phyloP scores from a whole-genome alignment of 1,284 basidiomycete genomes.

The Anthracocystis setariae region DNA sequence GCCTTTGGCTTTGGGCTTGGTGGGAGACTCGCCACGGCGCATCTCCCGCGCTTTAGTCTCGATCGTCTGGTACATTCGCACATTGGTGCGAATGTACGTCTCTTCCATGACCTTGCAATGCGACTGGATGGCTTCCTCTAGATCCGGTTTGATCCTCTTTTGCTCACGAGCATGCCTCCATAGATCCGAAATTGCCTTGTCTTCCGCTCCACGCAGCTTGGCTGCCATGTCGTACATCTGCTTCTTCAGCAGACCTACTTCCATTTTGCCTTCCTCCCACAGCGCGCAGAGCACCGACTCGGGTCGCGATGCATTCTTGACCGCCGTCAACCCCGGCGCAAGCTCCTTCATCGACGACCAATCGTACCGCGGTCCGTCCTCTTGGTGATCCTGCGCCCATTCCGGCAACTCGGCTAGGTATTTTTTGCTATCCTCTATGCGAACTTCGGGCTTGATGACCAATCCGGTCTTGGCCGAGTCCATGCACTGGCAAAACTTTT shows the following conservation, averaged over 20 bases:
- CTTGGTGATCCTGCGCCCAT: constrained; percentile 22
- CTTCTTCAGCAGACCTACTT: constrained; percentile 16
- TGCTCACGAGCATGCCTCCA: constrained; percentile 23
- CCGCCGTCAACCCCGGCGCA: neutral
- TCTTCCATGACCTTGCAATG: constrained; percentile 31
- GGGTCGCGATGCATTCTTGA: constrained; percentile 17
- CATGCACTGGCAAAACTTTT: constrained; percentile 48
- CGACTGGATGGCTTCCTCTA: constrained; percentile 8
- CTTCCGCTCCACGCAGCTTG: constrained; percentile 23
- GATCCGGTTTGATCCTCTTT: constrained; percentile 7
- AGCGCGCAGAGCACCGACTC: constrained; percentile 35
- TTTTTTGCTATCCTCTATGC: constrained; percentile 24
- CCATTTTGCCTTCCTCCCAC: constrained; percentile 25
- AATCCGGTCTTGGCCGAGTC: constrained; percentile 40
- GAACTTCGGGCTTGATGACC: constrained; percentile 23
- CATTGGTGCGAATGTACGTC: constrained; percentile 21
- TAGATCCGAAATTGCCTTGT: constrained; percentile 22
- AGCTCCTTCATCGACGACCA: constrained; percentile 15
- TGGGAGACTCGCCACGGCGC: neutral
- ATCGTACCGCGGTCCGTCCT: constrained; percentile 13
- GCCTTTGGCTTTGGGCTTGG: neutral
- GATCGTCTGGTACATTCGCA: constrained; percentile 6
- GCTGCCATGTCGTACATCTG: constrained; percentile 10
- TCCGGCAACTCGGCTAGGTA: constrained; percentile 29
- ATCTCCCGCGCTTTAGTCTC: constrained; percentile 3